phyloP scores from a whole-genome alignment of 2,329 filamentous ascomycete genomes.

The Xylaria hypoxylon region DNA sequence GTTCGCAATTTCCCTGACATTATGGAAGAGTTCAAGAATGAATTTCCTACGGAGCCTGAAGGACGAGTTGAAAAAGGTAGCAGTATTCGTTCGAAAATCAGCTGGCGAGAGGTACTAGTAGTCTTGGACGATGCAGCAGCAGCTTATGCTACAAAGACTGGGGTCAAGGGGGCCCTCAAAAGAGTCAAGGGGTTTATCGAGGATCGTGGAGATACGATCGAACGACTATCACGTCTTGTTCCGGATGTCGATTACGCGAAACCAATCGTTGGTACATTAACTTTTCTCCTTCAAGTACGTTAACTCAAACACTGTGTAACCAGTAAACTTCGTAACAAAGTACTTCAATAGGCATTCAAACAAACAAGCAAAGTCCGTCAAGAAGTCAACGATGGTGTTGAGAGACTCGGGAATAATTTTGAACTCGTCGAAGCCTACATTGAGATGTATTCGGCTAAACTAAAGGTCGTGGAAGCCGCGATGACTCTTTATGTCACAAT shows the following conservation, averaged over 20 bases:
- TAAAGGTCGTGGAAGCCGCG: conserved; percentile 11
- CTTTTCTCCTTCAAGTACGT: conserved; percentile 23
- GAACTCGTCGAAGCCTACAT: conserved; percentile 22
- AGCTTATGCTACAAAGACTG: conserved; percentile 9
- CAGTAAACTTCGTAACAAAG: neutral
- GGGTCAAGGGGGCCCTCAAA: conserved; percentile 5
- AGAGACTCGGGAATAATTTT: conserved; percentile 22
- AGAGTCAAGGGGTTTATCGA: conserved; percentile 19
- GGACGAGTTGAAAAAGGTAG: conserved; percentile 11
- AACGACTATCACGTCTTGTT: conserved; percentile 1
- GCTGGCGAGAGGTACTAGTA: conserved; percentile 20
- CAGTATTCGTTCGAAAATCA: conserved; percentile 23
- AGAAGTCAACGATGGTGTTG: conserved; percentile 25
- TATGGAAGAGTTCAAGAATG: conserved; percentile 20
- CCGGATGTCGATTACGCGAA: conserved; percentile 27
- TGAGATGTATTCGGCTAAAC: conserved; percentile 24
- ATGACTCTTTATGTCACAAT: conserved; percentile 26
- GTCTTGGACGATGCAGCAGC: conserved; percentile 15
- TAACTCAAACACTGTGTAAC: neutral
- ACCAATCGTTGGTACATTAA: conserved; percentile 18
- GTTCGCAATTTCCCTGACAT: conserved; percentile 16
- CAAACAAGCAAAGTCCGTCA: conserved; percentile 23
- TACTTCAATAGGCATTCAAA: conserved; percentile 22
- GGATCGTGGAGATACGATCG: conserved; percentile 8
- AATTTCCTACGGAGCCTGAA: conserved; percentile 14